A percentile compares a stretch with the other conserved stretches of the same genome.
These are phyloP conservation scores for Zopfia rhizophila DNA, from an alignment of 2,329 filamentous ascomycete species.

Conservation along the genomic window DNA sequence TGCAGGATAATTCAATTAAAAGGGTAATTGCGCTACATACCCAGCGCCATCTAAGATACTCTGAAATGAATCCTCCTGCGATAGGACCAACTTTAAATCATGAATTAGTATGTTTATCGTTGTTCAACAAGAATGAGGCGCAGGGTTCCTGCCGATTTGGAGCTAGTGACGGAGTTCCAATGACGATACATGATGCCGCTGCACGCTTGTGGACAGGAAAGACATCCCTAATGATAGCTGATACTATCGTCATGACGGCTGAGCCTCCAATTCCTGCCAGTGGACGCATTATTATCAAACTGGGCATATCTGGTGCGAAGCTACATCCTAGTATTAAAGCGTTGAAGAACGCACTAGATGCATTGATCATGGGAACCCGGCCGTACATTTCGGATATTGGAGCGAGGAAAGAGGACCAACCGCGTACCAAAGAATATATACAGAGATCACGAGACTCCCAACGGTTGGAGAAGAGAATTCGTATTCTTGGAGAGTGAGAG, in stretches of 20 bases:
- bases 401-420: constrained; percentile 34
- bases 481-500: constrained; percentile 30
- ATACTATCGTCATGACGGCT: constrained; percentile 28
- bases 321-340: constrained; percentile 18
- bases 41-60: constrained; percentile 32
- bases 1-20: neutral
- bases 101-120: too few species aligned
- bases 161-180: constrained; percentile 24
- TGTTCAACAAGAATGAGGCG: too few species aligned
- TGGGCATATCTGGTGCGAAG: constrained; percentile 25
- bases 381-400: constrained; percentile 35
- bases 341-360: constrained; percentile 33
- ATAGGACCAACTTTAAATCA: constrained; percentile 27
- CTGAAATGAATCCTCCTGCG: constrained; percentile 27
- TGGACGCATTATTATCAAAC: constrained; percentile 26
- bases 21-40: neutral
- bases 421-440: constrained; percentile 36
- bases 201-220: constrained; percentile 24
- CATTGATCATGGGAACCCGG: constrained; percentile 32
- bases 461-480: constrained; percentile 24
- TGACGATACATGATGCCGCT: constrained; percentile 22
- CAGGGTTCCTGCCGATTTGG: too few species aligned
- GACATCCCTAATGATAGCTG: constrained; percentile 23
- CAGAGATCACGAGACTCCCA: constrained; percentile 26
- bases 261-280: constrained; percentile 26